Evolutionary conservation across 1,284 basidiomycete species (phyloP), one percentile per base, ranked within the genome.

Genomic region (Leccinum subfulvum): DNA sequence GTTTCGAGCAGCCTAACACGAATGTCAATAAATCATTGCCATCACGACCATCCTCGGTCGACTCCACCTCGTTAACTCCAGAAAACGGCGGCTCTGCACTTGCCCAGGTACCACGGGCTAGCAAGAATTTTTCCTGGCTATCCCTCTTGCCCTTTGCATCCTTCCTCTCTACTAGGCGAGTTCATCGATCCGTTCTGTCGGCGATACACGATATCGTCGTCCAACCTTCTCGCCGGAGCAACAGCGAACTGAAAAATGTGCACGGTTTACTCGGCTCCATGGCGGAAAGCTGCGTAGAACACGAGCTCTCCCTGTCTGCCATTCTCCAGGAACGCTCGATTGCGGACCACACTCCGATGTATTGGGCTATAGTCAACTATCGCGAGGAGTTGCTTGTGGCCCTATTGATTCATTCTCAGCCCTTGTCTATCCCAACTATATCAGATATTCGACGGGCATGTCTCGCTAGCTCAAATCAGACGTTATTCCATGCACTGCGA

Each of bases 301-400:
- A 79, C 47, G 73, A 71, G 41, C 63, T 85, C 23, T 75, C 79
- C 1, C 71, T 84, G 47, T 75, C 84, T 4, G 64, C 75, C 1
- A 71, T 90, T 52, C 75, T 90, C 8, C 88, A 90, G 67, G 85
- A 89, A 61, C 77, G 75, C 44, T 83, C 75, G 30, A 81, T 90
- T 57, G 87, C 87, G 68, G 81, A 78, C 1, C 86, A 88, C 65
- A 84, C 85, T 0, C 85, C 88, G 0, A 72, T 90, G 16, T 90
- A 90, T 67, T 91, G 89, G 89, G 86, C 86, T 1, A 84, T 90
- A 63, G 77, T 90, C 44, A 87, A 86, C 66, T 80, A 81, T n/a
- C 79, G 79, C 3, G 35, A 64, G 16, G 63, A 66, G 8, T 66
- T 78, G 39, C 71, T 78, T 3, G 74, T 86, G 16, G 78, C 80